These are phyloP conservation scores for Odonthalia washingtoniensis DNA, from an alignment of 31 red algal genomes.

Conservation along the genomic window DNA sequence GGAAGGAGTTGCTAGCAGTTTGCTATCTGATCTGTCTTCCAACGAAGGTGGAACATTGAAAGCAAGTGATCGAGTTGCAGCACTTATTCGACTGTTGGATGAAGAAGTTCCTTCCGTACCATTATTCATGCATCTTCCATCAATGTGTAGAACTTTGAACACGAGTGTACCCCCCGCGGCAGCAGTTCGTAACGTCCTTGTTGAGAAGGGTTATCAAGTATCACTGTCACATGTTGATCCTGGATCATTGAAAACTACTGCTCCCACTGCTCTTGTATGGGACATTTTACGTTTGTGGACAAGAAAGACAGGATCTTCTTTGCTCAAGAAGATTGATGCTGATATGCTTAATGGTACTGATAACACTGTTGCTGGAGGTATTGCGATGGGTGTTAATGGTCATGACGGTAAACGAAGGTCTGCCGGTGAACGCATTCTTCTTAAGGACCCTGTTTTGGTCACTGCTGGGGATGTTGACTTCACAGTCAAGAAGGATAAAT, in stretches of 20 bases:
- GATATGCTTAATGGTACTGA: slow-evolving; percentile 2
- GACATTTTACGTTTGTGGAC: slow-evolving; percentile 82
- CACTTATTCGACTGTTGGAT: slow-evolving; percentile 71
- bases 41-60: slow-evolving; percentile 57
- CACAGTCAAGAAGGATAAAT: slow-evolving; percentile 49
- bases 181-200: slow-evolving; percentile 52
- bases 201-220: slow-evolving; percentile 61
- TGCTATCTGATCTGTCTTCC: slow-evolving; percentile 41
- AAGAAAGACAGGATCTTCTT: slow-evolving; percentile 24
- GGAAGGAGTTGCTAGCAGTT: slow-evolving; percentile 55
- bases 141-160: slow-evolving; percentile 76
- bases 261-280: slow-evolving; percentile 81
- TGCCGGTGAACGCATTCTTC: slow-evolving; percentile 44
- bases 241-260: slow-evolving; percentile 77
- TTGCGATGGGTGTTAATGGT: no score
- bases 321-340: slow-evolving; percentile 30
- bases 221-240: slow-evolving; percentile 80
- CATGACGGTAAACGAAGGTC: neutral
- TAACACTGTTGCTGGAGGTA: slow-evolving; percentile 3
- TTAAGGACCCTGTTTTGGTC: slow-evolving; percentile 26
- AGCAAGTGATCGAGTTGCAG: slow-evolving; percentile 73
- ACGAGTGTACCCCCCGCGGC: slow-evolving; percentile 65
- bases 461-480: slow-evolving; percentile 46
- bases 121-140: slow-evolving; percentile 79
- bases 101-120: slow-evolving; percentile 73